Base-by-base conservation (phyloP, 2,329 filamentous ascomycete species). In the Xylariales sp. region DNA sequence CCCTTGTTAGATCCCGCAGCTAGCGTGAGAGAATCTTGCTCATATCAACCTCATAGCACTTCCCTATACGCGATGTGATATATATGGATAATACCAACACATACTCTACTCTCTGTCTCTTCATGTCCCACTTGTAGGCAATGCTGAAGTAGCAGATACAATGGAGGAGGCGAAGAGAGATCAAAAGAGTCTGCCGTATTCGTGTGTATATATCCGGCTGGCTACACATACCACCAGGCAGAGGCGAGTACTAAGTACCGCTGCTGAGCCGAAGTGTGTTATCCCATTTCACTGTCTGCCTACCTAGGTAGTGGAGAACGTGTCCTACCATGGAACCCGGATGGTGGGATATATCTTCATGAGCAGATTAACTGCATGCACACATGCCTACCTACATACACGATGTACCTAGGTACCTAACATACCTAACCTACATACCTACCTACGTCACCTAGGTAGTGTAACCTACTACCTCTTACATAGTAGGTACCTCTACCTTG, bases 21-120 rank as follows among this genome's bases (percentile, higher is more conserved):
- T 64, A 56, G 61, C 39, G 32, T 55, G 36, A 43, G 48, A 62
- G 34, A 65, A 68, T 65, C 66, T 65, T 65, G 66, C 66, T 68
- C 66, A 68, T 59, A 65, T 68, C 58, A 30, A 55, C 46, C 62
- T 68, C 66, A 65, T 36, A 5, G 32, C 6, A 16, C 12, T 54
- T 7, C n/a, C 9, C 6, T 48, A 45, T 32, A 43, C 18, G n/a
- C 28, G 14, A 36, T 12, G n/a, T 28, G 14, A 36, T 12, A 16
- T 46, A 46, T 30, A 41, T 7, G 30, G 43, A 30, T 18, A 16
- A 6, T 12, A 28, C 53, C 7, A 9, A 16, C 30, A 53, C 12
- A 9, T 39, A 54, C 32, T 2, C 18, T 10, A 12, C 23, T n/a
- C 32, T n/a, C 36, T 18, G 16, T 18, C 36, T 18, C n/a, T 5